A percentile compares a stretch with the other conserved stretches of the same genome.
Evolutionary conservation across 2,329 filamentous ascomycete genomes (phyloP).

Genomic region (Cadophora gregata): DNA sequence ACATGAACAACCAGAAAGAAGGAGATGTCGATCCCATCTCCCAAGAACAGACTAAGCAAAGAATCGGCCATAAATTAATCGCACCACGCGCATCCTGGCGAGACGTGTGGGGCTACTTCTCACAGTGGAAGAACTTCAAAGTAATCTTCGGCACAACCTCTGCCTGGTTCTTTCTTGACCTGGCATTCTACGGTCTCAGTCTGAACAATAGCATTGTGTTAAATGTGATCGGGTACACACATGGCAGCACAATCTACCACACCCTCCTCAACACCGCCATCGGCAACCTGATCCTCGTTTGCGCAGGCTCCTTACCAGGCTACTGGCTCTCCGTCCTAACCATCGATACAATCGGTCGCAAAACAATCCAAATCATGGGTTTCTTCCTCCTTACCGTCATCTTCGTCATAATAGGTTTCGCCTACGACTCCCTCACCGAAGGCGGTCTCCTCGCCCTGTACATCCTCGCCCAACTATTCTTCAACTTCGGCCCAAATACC

Average conservation of each 20-base stretch:
- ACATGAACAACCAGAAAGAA: constrained; percentile 68
- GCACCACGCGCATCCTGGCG: constrained; percentile 72
- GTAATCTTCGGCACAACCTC: constrained; percentile 79
- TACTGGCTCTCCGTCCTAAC: constrained; percentile 80
- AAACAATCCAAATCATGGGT: constrained; percentile 72
- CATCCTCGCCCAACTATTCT: constrained; percentile 69
- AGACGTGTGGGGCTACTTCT: constrained; percentile 75
- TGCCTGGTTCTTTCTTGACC: constrained; percentile 74
- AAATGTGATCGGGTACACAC: constrained; percentile 72
- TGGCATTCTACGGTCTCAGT: constrained; percentile 67
- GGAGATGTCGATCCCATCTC: constrained; percentile 69
- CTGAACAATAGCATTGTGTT: constrained; percentile 79
- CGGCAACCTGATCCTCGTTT: constrained; percentile 76
- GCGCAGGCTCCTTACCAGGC: constrained; percentile 79
- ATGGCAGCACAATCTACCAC: constrained; percentile 69
- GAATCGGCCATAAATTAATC: constrained; percentile 55
- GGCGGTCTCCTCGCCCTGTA: constrained; percentile 65
- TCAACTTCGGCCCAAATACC: constrained; percentile 59
- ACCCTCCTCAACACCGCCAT: constrained; percentile 75
- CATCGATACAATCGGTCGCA: constrained; percentile 80
- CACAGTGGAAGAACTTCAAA: constrained; percentile 72
- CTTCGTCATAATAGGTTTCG: constrained; percentile 69
- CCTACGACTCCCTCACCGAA: constrained; percentile 56
- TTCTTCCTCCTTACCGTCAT: constrained; percentile 66
- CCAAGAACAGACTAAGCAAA: constrained; percentile 59